A percentile compares a stretch with the other conserved stretches of the same genome.
Evolutionary conservation across 1,139 yeast species (phyloP).

Genomic region (Saccharomyces hybrid): DNA sequence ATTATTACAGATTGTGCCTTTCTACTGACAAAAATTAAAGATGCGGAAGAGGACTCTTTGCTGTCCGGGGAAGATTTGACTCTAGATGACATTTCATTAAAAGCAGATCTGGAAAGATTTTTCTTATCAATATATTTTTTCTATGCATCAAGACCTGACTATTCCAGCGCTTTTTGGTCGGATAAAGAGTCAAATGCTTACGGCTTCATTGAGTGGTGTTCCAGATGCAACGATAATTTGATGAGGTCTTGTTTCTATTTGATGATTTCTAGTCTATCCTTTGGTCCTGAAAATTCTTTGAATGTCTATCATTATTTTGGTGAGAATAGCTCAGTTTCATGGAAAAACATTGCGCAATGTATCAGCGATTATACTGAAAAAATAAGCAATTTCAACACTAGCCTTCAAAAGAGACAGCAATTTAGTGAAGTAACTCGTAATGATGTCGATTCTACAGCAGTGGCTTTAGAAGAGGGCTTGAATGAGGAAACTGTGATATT

Average conservation of each 20-base stretch:
- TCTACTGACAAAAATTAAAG: constrained; percentile 69
- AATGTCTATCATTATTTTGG: constrained; percentile 39
- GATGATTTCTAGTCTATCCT: constrained; percentile 66
- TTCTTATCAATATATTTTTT: constrained; percentile 70
- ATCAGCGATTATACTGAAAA: constrained; percentile 50
- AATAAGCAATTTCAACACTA: constrained; percentile 33
- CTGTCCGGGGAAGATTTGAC: constrained; percentile 44
- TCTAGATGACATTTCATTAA: constrained; percentile 51
- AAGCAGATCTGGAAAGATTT: constrained; percentile 82
- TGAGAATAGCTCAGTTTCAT: constrained; percentile 41
- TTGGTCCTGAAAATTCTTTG: constrained; percentile 48
- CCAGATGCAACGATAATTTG: constrained; percentile 73
- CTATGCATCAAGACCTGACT: constrained; percentile 53
- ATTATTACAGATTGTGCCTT: constrained; percentile 73
- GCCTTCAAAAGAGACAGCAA: constrained; percentile 23
- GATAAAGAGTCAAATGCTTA: constrained; percentile 55
- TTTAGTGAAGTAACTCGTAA: constrained; percentile 26
- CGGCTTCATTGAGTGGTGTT: constrained; percentile 86
- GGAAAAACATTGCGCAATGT: constrained; percentile 53
- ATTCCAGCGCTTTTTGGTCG: constrained; percentile 62
- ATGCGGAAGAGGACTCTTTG: constrained; percentile 78
- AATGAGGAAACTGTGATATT: constrained; percentile 79
- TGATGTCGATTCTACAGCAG: constrained; percentile 19
- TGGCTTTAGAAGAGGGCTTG: constrained; percentile 43
- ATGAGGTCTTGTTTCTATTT: constrained; percentile 79